Percentiles rank a stretch among this genome's conserved stretches.
phyloP scores from a whole-genome alignment of 1,284 basidiomycete genomes.

The Heterobasidion parviporum region DNA sequence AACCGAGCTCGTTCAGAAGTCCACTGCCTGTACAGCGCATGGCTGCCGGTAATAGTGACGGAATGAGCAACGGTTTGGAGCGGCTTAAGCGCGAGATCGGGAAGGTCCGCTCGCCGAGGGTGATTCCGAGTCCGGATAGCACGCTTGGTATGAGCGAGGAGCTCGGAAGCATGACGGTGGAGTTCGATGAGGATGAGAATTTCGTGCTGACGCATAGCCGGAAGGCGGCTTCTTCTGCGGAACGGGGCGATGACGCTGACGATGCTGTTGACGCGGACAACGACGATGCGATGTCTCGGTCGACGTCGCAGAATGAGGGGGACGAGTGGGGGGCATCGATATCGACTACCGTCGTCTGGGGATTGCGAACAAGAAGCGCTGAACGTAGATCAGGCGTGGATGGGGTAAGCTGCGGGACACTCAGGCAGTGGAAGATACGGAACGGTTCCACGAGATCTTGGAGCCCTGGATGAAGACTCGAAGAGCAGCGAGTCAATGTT shows the following conservation, averaged over 20 bases:
- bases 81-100: conserved; percentile 46
- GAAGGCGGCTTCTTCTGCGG: not conserved
- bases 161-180: conserved; percentile 41
- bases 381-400: conserved; percentile 31
- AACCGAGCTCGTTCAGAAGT: conserved; percentile 34
- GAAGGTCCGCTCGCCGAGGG: conserved; percentile 33
- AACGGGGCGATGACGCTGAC: conserved; percentile 2
- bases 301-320: conserved; percentile 22
- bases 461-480: conserved; percentile 52
- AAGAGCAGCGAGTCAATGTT: too few relatives aligned
- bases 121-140: conserved; percentile 11
- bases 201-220: conserved; percentile 24
- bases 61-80: conserved; percentile 48
- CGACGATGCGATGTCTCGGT: conserved; percentile 17
- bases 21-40: conserved; percentile 51
- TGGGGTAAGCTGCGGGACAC: conserved; percentile 43
- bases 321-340: conserved; percentile 20
- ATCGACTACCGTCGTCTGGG: conserved; percentile 30
- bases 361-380: conserved; percentile 24
- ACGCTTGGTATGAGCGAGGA: conserved; percentile 13
- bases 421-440: conserved; percentile 53
- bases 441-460: conserved; percentile 57
- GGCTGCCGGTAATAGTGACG: conserved; percentile 40
- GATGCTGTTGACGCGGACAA: not conserved
- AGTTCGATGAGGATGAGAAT: conserved; percentile 69